Conservation (phyloP, 805 yeast species). For the Candida vartiovaarae region DNA sequence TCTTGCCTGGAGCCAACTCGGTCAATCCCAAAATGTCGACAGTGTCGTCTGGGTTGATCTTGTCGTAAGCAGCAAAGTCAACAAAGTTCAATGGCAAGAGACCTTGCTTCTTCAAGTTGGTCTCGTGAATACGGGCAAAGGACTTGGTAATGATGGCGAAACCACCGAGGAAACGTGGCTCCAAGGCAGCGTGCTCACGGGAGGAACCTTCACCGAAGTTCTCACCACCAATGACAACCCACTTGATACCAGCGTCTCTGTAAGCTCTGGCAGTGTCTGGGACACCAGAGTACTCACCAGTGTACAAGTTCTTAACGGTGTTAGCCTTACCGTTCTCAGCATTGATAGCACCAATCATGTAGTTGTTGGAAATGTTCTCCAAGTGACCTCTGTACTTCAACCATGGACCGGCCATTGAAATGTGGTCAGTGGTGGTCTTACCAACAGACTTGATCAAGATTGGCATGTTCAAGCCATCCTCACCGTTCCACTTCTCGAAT, state of each 20-base stretch:
- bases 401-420: conserved; percentile 99
- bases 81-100: conserved; percentile 92
- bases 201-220: conserved; percentile 99
- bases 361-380: conserved; percentile 97
- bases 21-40: conserved; percentile 82
- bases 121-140: conserved; percentile 98
- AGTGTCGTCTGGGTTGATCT: conserved; percentile 84
- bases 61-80: conserved; percentile 87
- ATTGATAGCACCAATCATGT: conserved; percentile 99
- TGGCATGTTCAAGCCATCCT: conserved; percentile 84
- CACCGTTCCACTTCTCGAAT: conserved; percentile 94
- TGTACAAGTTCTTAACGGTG: conserved; percentile 81
- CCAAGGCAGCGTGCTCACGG: conserved; percentile 99
- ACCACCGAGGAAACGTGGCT: conserved; percentile 99
- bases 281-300: conserved; percentile 89
- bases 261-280: conserved; percentile 95
- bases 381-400: conserved; percentile 99
- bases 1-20: conserved; percentile 88
- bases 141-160: conserved; percentile 96
- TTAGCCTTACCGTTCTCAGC: conserved; percentile 95
- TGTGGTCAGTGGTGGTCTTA: conserved; percentile 98
- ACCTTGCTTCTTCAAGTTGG: conserved; percentile 99
- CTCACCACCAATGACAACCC: conserved; percentile 99
- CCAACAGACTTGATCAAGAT: conserved; percentile 94
- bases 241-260: conserved; percentile 86